Evolutionary conservation across 2,329 filamentous ascomycete species (phyloP).

Genomic region (Xylariaceae sp.): DNA sequence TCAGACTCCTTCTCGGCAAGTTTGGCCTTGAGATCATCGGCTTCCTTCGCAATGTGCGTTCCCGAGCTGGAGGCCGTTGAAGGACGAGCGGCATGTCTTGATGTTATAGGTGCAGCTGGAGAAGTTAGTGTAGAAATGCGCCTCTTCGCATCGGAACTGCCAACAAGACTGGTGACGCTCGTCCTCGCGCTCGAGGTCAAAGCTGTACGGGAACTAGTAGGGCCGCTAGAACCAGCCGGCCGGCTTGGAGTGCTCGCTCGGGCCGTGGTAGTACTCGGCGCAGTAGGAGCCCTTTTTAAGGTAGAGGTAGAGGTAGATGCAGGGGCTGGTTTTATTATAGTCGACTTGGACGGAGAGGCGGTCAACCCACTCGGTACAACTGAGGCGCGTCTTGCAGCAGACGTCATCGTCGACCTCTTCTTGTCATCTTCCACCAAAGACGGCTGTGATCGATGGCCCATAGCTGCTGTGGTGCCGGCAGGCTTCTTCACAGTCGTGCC

Average conservation of each 20-base stretch:
- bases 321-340: slow-evolving; percentile 32
- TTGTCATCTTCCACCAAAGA: slow-evolving; percentile 47
- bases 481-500: slow-evolving; percentile 33
- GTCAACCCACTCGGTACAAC: slow-evolving; percentile 38
- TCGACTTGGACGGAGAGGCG: slow-evolving; percentile 29
- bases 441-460: slow-evolving; percentile 42
- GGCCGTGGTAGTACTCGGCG: slow-evolving; percentile 27
- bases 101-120: slow-evolving; percentile 33
- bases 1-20: slow-evolving; percentile 53
- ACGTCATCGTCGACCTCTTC: slow-evolving; percentile 38
- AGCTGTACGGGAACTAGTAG: slow-evolving; percentile 23
- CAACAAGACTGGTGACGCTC: slow-evolving; percentile 31
- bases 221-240: slow-evolving; percentile 34
- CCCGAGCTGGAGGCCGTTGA: slow-evolving; percentile 36
- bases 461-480: slow-evolving; percentile 34
- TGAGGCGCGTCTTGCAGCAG: slow-evolving; percentile 40
- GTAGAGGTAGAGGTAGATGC: slow-evolving; percentile 29
- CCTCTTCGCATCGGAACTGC: slow-evolving; percentile 48
- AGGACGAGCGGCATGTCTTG: slow-evolving; percentile 39
- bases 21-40: slow-evolving; percentile 56
- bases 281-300: slow-evolving; percentile 28
- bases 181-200: slow-evolving; percentile 32
- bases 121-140: slow-evolving; percentile 48
- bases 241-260: slow-evolving; percentile 32
- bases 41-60: slow-evolving; percentile 44